Base-by-base conservation (phyloP, 2,329 filamentous ascomycete species). In the Sordariomycetes sp. region DNA sequence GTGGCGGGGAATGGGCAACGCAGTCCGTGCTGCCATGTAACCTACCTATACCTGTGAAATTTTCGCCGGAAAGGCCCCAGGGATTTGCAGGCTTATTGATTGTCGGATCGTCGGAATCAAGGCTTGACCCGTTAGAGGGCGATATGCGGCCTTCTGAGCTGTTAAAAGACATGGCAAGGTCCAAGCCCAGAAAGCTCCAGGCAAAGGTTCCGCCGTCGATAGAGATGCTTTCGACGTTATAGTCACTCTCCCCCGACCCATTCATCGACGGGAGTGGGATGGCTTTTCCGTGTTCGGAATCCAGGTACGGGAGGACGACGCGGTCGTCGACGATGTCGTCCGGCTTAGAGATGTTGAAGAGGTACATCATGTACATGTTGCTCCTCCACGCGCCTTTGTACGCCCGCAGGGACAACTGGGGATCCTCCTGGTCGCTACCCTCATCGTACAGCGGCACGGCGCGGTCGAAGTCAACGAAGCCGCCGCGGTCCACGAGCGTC, bases 341-440 rank as follows among this genome's bases (percentile, higher is more conserved):
- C 4, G 59, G 58, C 12, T 66, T 63, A 2, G 73, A 73, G 11
- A 75, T 63, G 59, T 76, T 74, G 54, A 72, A 60, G 55, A 66
- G 73, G 6, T 70, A 24, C 69, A 73, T 72, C 2, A 68, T 65
- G 37, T 66, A 69, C 2, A 61, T 66, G 61, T 77, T 77, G 34
- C 69, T 71, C 5, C 73, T 58, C 68, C 67, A 74, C 0, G 74
- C 75, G 1, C 70, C 73, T 58, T 71, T 70, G 59, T 74, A 76
- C 1, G 76, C 76, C 20, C 75, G 65, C 0, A 60, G 63, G 4
- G 60, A 58, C 0, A 77, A 62, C 25, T 75, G 66, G 1, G 71
- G 68, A 25, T 54, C 34, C 32, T 54, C 34, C 11, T 54, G 53
- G 18, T 34, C 28, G 11, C 22, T 24, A 5, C 16, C n/a, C 11